A percentile compares a stretch with the other conserved stretches of the same genome.
phyloP scores from a whole-genome alignment of 2,329 filamentous ascomycete genomes.

The Fusarium praegraminearum region DNA sequence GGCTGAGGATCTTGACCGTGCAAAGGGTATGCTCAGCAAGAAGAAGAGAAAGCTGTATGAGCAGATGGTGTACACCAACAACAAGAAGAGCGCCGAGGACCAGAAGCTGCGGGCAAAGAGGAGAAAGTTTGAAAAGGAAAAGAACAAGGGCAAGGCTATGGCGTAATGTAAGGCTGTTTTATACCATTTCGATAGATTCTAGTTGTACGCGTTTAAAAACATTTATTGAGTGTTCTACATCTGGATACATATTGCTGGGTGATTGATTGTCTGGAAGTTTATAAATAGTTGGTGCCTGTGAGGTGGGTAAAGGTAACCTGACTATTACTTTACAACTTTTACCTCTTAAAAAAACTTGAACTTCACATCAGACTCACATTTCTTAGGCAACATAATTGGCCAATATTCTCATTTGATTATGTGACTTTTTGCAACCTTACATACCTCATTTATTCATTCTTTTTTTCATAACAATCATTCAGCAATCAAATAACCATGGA shows the following conservation, averaged over 20 bases:
- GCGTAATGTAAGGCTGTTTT: slow-evolving; percentile 52
- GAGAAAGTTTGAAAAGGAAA: slow-evolving; percentile 84
- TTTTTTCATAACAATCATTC: background rate
- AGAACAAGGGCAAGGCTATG: slow-evolving; percentile 57
- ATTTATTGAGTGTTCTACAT: slow-evolving; percentile 17
- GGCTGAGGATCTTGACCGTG: slow-evolving; percentile 88
- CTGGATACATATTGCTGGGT: background rate
- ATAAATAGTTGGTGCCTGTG: slow-evolving; percentile 4
- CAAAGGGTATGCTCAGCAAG: slow-evolving; percentile 98
- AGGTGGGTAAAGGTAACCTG: slow-evolving; percentile 31
- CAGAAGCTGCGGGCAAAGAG: slow-evolving; percentile 89
- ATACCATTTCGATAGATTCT: slow-evolving; percentile 49
- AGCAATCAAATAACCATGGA: slow-evolving; percentile 33
- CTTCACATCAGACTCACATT: slow-evolving; percentile 24
- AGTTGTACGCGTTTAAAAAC: slow-evolving; percentile 43
- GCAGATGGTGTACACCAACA: slow-evolving; percentile 97
- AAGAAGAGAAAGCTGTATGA: slow-evolving; percentile 98
- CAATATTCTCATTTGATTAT: background rate
- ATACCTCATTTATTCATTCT: background rate
- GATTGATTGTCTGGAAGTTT: background rate
- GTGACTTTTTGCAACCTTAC: background rate
- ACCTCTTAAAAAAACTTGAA: slow-evolving; percentile 33
- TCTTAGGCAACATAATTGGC: background rate
- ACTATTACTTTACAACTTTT: slow-evolving; percentile 2
- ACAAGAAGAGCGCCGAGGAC: slow-evolving; percentile 90